A percentile compares a stretch with the other conserved stretches of the same genome.
Evolutionary conservation across 345 rosid species (phyloP).

Genomic region (Moricandia moricandioides): DNA sequence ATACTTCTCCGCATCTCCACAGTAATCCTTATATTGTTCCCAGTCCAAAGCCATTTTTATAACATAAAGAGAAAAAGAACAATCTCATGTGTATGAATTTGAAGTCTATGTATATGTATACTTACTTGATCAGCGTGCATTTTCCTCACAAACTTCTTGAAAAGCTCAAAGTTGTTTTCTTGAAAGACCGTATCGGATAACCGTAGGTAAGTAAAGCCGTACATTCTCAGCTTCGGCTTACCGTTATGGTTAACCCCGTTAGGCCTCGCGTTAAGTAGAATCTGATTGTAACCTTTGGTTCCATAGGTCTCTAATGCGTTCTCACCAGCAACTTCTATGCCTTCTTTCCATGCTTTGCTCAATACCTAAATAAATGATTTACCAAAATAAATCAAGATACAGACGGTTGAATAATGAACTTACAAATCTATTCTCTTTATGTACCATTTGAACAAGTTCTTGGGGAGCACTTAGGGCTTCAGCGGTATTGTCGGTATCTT

Average conservation of each 20-base stretch:
- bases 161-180: slow-evolving; percentile 48
- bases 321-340: slow-evolving; percentile 79
- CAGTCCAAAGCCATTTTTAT: slow-evolving; percentile 1
- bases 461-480: slow-evolving; percentile 65
- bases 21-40: slow-evolving; percentile 24
- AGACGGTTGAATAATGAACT: background rate
- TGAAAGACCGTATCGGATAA: slow-evolving; percentile 50
- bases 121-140: slow-evolving; percentile 87
- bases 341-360: slow-evolving; percentile 75
- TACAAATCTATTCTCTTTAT: background rate
- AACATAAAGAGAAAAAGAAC: background rate
- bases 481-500: slow-evolving; percentile 55
- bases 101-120: background rate
- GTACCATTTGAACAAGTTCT: slow-evolving; percentile 73
- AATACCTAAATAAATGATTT: slow-evolving; percentile 50
- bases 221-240: slow-evolving; percentile 53
- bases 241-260: slow-evolving; percentile 62
- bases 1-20: slow-evolving; percentile 50
- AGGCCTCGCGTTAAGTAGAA: slow-evolving; percentile 77
- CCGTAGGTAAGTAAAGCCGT: slow-evolving; percentile 72
- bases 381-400: background rate
- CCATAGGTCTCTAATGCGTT: slow-evolving; percentile 77
- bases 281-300: slow-evolving; percentile 62
- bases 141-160: slow-evolving; percentile 72
- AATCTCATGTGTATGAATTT: background rate